Evolutionary conservation across 306 rosid genomes (phyloP).

Genomic region (Acmispon strigosus): DNA sequence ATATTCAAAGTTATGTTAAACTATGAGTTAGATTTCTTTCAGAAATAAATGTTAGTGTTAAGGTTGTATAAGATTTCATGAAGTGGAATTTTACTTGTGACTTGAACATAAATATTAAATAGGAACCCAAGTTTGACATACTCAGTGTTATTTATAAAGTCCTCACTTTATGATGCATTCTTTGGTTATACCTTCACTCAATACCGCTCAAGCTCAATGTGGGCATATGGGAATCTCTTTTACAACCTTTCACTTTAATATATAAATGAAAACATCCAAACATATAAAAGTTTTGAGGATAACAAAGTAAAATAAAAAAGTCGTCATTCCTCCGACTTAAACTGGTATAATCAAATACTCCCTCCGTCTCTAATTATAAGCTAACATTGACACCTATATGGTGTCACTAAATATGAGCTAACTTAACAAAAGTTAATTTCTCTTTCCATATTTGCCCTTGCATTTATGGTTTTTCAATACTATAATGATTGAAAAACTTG

Average conservation of each 20-base stretch:
- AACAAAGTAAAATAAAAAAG: neutral
- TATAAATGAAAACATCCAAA: neutral
- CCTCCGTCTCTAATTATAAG: no score
- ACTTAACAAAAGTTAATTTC: no score
- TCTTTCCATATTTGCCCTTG: no score
- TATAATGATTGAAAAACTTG: no score
- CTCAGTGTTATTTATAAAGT: neutral
- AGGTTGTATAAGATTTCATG: neutral
- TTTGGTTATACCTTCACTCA: neutral
- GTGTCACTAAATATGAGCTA: no score
- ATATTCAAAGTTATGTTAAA: neutral
- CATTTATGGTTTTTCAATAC: no score
- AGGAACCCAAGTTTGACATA: neutral
- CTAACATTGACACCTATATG: no score
- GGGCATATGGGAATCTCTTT: neutral
- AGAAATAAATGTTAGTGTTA: neutral
- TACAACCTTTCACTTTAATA: neutral
- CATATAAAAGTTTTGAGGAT: neutral
- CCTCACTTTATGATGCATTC: neutral
- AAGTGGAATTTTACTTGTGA: neutral
- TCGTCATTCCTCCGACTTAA: neutral
- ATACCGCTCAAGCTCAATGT: neutral
- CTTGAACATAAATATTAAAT: neutral
- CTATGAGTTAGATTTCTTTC: neutral
- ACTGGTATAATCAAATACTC: neutral